Conservation (phyloP, 139 green algal genomes). For the Bryopsis sp. region DNA sequence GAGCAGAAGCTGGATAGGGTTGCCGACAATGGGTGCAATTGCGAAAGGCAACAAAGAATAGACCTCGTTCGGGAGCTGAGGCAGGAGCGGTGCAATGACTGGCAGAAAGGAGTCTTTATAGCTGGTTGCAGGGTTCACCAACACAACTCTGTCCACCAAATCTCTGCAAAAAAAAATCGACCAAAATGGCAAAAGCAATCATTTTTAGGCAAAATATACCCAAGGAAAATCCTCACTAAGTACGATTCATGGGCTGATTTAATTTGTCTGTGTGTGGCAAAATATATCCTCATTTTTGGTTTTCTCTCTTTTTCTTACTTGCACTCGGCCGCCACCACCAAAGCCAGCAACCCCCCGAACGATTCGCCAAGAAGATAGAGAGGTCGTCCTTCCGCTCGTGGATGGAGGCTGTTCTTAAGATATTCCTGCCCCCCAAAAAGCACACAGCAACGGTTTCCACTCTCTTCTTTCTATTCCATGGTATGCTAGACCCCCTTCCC, state of each 20-base stretch:
- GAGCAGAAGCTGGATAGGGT: not conserved
- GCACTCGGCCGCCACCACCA: slow-evolving; percentile 14
- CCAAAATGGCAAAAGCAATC: not conserved
- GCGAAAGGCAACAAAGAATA: slow-evolving; percentile 43
- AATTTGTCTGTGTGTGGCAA: not conserved
- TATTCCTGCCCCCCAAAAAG: not conserved
- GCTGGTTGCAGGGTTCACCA: slow-evolving; percentile 64
- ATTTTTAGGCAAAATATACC: not conserved
- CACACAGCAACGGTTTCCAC: slow-evolving; percentile 4
- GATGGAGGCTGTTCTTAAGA: not conserved
- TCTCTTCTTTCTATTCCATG: not conserved
- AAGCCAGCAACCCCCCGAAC: slow-evolving; percentile 20
- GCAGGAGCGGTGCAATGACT: slow-evolving; percentile 35
- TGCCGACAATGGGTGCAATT: slow-evolving; percentile 33
- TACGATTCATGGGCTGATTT: not conserved
- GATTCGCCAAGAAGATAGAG: slow-evolving; percentile 25
- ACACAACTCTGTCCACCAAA: slow-evolving; percentile 35
- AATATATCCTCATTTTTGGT: no score
- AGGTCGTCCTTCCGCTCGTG: slow-evolving; percentile 1
- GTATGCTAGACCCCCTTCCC: not conserved
- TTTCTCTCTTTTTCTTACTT: no score
- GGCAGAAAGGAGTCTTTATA: slow-evolving; percentile 45
- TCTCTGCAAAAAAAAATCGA: slow-evolving; percentile 2
- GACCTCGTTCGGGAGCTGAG: slow-evolving; percentile 25
- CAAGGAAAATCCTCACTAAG: not conserved